A percentile compares a stretch with the other conserved stretches of the same genome.
phyloP scores from a whole-genome alignment of 345 rosid species.

The Populus simonii region DNA sequence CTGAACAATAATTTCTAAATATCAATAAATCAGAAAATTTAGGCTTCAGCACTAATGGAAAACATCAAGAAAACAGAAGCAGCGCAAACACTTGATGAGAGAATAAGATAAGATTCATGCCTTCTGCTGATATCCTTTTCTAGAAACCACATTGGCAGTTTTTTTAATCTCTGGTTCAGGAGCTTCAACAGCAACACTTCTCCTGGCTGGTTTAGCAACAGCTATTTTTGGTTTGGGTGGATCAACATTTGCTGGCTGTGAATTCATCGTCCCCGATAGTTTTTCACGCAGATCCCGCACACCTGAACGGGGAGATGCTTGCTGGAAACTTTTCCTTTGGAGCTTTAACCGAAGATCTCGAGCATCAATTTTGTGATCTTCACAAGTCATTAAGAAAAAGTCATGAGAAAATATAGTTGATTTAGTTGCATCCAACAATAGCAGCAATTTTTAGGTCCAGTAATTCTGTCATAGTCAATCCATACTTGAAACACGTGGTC shows the following conservation, averaged over 20 bases:
- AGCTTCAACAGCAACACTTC: conserved; percentile 58
- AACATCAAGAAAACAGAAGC: background rate
- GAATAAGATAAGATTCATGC: conserved; percentile 20
- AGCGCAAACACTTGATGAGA: background rate
- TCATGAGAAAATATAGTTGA: conserved; percentile 42
- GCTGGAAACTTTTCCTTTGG: conserved; percentile 56
- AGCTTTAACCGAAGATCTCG: conserved; percentile 94
- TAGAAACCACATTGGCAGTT: conserved; percentile 39
- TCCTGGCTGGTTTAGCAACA: conserved; percentile 52
- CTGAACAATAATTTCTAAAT: background rate
- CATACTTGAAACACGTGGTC: conserved; percentile 70
- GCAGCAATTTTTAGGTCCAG: conserved; percentile 31
- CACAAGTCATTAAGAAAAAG: conserved; percentile 44
- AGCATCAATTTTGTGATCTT: conserved; percentile 64
- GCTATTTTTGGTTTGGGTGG: conserved; percentile 46
- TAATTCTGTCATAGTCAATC: conserved; percentile 29
- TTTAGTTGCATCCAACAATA: conserved; percentile 37
- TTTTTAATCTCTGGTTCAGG: conserved; percentile 51
- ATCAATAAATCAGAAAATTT: background rate
- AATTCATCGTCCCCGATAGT: conserved; percentile 74
- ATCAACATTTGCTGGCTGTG: conserved; percentile 52
- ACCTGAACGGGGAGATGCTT: conserved; percentile 50
- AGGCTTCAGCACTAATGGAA: background rate
- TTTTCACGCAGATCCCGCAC: conserved; percentile 82
- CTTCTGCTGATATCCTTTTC: conserved; percentile 64